Evolutionary conservation across 2,329 filamentous ascomycete species (phyloP).

Genomic region (Sordariomycetes sp.): DNA sequence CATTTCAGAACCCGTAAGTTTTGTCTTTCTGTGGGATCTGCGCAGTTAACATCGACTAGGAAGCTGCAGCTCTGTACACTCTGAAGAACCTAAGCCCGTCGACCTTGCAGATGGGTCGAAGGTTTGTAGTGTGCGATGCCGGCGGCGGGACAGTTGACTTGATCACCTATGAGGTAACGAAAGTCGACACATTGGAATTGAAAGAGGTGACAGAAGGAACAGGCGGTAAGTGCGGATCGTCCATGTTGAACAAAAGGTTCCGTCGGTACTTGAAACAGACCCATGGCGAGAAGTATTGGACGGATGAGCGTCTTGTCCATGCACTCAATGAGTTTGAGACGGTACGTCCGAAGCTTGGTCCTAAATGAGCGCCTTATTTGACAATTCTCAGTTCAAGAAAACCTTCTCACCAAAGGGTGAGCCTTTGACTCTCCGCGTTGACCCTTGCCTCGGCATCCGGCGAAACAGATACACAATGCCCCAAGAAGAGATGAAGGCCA

Average conservation of each 20-base stretch:
- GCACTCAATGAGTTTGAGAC: slow-evolving; percentile 34
- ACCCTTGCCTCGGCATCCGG: slow-evolving; percentile 20
- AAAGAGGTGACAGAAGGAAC: slow-evolving; percentile 38
- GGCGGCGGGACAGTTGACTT: slow-evolving; percentile 46
- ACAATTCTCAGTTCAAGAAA: slow-evolving; percentile 25
- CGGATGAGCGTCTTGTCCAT: slow-evolving; percentile 27
- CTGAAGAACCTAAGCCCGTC: slow-evolving; percentile 31
- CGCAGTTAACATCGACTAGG: slow-evolving; percentile 17
- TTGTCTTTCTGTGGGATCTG: background rate
- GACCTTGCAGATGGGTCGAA: slow-evolving; percentile 31
- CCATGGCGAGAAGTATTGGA: slow-evolving; percentile 31
- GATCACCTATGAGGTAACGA: slow-evolving; percentile 40
- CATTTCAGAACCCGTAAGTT: slow-evolving; percentile 36
- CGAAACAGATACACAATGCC: slow-evolving; percentile 21
- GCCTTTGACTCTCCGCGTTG: slow-evolving; percentile 23
- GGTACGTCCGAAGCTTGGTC: slow-evolving; percentile 12
- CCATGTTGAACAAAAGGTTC: slow-evolving; percentile 39
- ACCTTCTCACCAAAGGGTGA: slow-evolving; percentile 24
- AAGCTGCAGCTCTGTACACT: slow-evolving; percentile 41
- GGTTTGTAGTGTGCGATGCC: slow-evolving; percentile 44
- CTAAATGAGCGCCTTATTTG: slow-evolving; percentile 25
- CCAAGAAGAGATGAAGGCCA: slow-evolving; percentile 57
- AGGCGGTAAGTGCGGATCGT: slow-evolving; percentile 39
- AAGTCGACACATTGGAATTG: slow-evolving; percentile 31
- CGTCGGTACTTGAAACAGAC: slow-evolving; percentile 30